phyloP scores from a whole-genome alignment of 345 rosid genomes.

The Pugionium cornutum region DNA sequence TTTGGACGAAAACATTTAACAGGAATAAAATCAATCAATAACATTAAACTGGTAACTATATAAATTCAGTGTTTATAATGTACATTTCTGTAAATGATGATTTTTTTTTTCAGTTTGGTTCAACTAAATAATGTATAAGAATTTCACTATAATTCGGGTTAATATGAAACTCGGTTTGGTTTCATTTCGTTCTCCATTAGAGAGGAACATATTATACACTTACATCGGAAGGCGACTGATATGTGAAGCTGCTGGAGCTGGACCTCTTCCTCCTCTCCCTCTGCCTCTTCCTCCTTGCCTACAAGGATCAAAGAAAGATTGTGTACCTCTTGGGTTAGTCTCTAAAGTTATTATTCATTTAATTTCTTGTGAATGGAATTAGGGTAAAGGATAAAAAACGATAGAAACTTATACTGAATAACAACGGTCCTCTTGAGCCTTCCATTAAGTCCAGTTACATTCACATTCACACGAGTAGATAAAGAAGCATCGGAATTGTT shows the following conservation, averaged over 20 bases:
- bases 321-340: background rate
- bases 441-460: slow-evolving; percentile 76
- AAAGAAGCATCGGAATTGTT: slow-evolving; percentile 50
- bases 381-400: background rate
- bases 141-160: background rate
- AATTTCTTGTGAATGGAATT: background rate
- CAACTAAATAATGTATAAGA: no score
- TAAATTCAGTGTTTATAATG: no score
- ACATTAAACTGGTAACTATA: no score
- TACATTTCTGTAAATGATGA: no score
- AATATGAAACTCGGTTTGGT: background rate
- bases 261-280: slow-evolving; percentile 36
- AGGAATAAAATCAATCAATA: no score
- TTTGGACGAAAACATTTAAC: no score
- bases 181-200: background rate
- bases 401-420: slow-evolving; percentile 52
- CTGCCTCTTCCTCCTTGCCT: slow-evolving; percentile 40
- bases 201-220: background rate
- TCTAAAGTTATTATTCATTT: background rate
- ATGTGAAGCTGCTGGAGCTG: background rate
- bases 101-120: no score
- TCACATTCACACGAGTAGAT: slow-evolving; percentile 61
- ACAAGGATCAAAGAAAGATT: slow-evolving; percentile 12
- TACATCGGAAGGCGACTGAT: slow-evolving; percentile 32
- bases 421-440: slow-evolving; percentile 77